Evolutionary conservation across 2,329 filamentous ascomycete genomes (phyloP).

Genomic region (Camillea tinctor): DNA sequence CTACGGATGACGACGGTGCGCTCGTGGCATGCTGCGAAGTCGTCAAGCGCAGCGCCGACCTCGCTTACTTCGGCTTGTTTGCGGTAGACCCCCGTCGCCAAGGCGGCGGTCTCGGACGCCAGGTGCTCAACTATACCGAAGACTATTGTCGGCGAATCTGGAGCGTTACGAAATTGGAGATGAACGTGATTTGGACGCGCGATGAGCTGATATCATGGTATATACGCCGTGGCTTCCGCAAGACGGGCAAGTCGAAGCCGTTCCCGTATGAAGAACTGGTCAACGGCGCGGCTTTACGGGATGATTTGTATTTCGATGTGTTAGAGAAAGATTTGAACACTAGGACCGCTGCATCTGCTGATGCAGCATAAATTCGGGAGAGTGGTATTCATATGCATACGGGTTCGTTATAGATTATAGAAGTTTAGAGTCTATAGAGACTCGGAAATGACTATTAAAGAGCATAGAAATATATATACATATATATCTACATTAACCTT

Average conservation of each 20-base stretch:
- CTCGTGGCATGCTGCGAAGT: constrained; percentile 48
- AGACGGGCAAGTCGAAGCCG: constrained; percentile 38
- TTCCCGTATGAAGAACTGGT: constrained; percentile 43
- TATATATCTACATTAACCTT: too few relatives aligned
- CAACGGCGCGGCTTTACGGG: constrained; percentile 36
- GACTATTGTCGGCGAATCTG: constrained; percentile 33
- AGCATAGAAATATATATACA: too few relatives aligned
- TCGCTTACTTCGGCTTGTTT: constrained; percentile 48
- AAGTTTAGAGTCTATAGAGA: too few relatives aligned
- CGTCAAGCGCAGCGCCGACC: constrained; percentile 23
- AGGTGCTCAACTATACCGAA: constrained; percentile 43
- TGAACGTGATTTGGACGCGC: constrained; percentile 44
- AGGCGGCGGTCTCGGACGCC: constrained; percentile 43
- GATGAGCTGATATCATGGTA: constrained; percentile 48
- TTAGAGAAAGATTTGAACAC: not conserved
- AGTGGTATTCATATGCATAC: not conserved
- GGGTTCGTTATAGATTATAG: not conserved
- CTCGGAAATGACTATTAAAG: too few relatives aligned
- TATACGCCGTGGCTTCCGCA: constrained; percentile 40
- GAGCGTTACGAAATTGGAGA: constrained; percentile 38
- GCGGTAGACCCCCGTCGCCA: constrained; percentile 45
- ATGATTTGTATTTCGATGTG: constrained; percentile 42
- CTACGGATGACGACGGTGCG: constrained; percentile 25
- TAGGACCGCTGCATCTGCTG: not conserved
- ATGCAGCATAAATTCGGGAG: not conserved